phyloP scores from a whole-genome alignment of 805 yeast genomes.

The Candida gorgasii region DNA sequence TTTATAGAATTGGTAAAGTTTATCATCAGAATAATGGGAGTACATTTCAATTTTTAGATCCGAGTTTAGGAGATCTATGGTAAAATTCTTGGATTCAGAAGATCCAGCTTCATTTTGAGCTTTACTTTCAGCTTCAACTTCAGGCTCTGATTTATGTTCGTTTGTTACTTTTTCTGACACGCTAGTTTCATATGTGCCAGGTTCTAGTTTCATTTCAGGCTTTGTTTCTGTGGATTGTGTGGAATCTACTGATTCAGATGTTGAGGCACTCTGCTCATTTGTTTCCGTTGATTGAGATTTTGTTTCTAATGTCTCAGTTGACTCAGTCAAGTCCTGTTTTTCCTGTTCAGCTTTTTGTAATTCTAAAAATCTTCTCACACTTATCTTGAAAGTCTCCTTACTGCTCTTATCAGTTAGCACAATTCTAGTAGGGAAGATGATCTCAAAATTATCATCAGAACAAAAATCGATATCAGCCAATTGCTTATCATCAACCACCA shows the following conservation, averaged over 20 bases:
- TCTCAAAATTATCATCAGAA: conserved; percentile 54
- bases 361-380: conserved; percentile 32
- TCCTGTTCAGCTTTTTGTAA: conserved; percentile 15
- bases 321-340: too few relatives aligned
- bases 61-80: too few relatives aligned
- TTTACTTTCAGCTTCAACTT: not conserved
- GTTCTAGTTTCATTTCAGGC: too few relatives aligned
- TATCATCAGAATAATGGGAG: conserved; percentile 53
- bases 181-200: too few relatives aligned
- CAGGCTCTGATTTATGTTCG: not conserved
- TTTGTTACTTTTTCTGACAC: conserved; percentile 8
- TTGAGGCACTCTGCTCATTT: too few relatives aligned
- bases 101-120: not conserved
- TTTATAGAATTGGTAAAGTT: conserved; percentile 38
- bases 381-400: conserved; percentile 33
- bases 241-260: too few relatives aligned
- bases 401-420: conserved; percentile 33
- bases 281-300: too few relatives aligned
- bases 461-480: conserved; percentile 38
- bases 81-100: conserved; percentile 22
- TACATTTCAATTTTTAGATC: conserved; percentile 43
- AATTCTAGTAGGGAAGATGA: conserved; percentile 56
- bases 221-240: too few relatives aligned
- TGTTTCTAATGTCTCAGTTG: too few relatives aligned
- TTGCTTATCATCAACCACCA: conserved; percentile 31